Percentiles rank a stretch among this genome's conserved stretches.
phyloP scores from a whole-genome alignment of 2,329 filamentous ascomycete genomes.

The Lasiodiplodia hormozganensis region DNA sequence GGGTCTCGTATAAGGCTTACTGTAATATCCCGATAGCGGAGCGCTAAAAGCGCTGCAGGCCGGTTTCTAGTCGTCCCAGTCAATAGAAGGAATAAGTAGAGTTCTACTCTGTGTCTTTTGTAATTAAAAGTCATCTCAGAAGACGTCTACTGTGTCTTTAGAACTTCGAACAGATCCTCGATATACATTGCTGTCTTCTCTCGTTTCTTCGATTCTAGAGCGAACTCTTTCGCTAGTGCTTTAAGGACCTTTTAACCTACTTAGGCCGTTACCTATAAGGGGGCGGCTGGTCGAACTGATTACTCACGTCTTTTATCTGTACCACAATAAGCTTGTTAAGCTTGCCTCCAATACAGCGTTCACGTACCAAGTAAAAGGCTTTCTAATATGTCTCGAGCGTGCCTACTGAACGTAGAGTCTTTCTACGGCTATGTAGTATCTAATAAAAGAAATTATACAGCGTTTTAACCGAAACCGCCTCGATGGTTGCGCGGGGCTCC shows the following conservation, averaged over 20 bases:
- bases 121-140: conserved; percentile 30
- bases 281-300: background rate
- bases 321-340: background rate
- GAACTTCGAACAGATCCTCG: conserved; percentile 34
- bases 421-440: background rate
- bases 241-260: conserved; percentile 20
- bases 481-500: background rate
- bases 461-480: background rate
- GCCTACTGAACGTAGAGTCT: background rate
- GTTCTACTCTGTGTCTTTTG: conserved; percentile 31
- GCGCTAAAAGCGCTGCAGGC: background rate
- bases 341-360: background rate
- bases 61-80: background rate
- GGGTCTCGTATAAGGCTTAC: conserved; percentile 31
- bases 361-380: background rate
- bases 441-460: background rate
- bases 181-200: conserved; percentile 32
- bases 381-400: conserved; percentile 2
- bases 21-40: conserved; percentile 26
- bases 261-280: no score
- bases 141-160: conserved; percentile 33
- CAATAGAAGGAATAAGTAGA: conserved; percentile 29
- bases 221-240: conserved; percentile 31
- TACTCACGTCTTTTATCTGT: background rate
- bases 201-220: conserved; percentile 32